Evolutionary conservation across 768 basidiomycete genomes (phyloP).

Genomic region (Collybia sp.): DNA sequence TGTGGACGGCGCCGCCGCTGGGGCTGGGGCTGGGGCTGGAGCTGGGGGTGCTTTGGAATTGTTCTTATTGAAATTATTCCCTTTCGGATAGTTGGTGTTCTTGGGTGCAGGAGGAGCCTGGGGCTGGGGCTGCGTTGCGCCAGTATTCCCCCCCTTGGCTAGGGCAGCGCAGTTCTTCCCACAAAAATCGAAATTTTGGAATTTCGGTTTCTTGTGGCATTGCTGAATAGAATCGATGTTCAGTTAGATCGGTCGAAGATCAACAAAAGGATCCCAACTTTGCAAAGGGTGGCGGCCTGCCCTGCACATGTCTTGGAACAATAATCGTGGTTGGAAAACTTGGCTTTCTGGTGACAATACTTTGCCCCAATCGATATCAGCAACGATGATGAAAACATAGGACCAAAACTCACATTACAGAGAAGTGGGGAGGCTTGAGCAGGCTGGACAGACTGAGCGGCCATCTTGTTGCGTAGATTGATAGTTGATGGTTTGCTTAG

Average conservation of each 20-base stretch:
- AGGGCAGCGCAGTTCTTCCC: conserved; percentile 58
- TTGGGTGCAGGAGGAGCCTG: conserved; percentile 7
- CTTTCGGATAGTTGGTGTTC: conserved; percentile 3
- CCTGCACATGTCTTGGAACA: conserved; percentile 54
- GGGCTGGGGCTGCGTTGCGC: conserved; percentile 1
- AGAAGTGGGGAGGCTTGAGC: conserved; percentile 21
- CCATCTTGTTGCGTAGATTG: conserved; percentile 6
- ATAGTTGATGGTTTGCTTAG: background rate
- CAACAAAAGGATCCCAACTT: conserved; percentile 38
- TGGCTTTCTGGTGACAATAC: conserved; percentile 50
- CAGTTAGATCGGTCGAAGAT: background rate
- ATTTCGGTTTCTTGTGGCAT: conserved; percentile 59
- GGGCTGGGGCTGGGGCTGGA: no score
- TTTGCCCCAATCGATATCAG: conserved; percentile 15
- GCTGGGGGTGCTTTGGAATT: conserved; percentile 11
- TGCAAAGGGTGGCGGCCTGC: conserved; percentile 28
- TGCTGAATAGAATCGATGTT: conserved; percentile 22
- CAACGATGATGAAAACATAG: background rate
- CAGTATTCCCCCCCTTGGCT: conserved; percentile 27
- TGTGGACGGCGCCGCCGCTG: conserved; percentile 14
- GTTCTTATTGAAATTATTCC: conserved; percentile 10
- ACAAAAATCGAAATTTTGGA: conserved; percentile 54
- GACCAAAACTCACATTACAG: conserved; percentile 31
- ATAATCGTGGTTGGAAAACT: conserved; percentile 37
- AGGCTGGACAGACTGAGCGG: conserved; percentile 1